A percentile compares a stretch with the other conserved stretches of the same genome.
These are phyloP conservation scores for Phaeophleospora eucalypticola DNA, from an alignment of 2,329 filamentous ascomycete species.

Conservation along the genomic window DNA sequence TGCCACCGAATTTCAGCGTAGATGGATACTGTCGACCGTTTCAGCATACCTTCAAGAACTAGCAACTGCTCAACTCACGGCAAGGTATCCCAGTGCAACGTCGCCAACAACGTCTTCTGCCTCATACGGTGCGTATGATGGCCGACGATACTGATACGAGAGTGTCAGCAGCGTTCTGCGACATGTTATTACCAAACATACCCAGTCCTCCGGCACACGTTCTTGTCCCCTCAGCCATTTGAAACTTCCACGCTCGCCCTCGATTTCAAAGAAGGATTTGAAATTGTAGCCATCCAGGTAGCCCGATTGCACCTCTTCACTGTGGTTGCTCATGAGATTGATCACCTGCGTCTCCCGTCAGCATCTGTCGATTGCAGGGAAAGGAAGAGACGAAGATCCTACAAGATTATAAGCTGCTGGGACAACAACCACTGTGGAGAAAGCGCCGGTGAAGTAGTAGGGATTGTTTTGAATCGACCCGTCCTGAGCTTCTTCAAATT, in stretches of 20 bases:
- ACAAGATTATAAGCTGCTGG: constrained; percentile 19
- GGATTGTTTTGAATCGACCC: constrained; percentile 19
- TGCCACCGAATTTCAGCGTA: constrained; percentile 31
- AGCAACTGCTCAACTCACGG: too few species aligned
- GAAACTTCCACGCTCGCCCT: constrained; percentile 20
- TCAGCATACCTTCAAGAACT: constrained; percentile 25
- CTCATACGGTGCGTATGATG: constrained; percentile 25
- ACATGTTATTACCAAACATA: too few species aligned
- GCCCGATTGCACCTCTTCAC: constrained; percentile 15
- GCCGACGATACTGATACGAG: constrained; percentile 24
- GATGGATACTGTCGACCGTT: constrained; percentile 14
- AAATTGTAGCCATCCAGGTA: constrained; percentile 21
- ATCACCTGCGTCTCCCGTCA: constrained; percentile 22
- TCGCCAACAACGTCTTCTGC: constrained; percentile 24
- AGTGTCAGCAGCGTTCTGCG: not conserved
- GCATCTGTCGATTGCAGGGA: too few species aligned
- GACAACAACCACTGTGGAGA: constrained; percentile 18
- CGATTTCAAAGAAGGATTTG: constrained; percentile 25
- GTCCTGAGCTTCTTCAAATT: constrained; percentile 11
- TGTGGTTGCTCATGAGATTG: constrained; percentile 22
- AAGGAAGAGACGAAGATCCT: constrained; percentile 24
- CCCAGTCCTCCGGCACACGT: constrained; percentile 39
- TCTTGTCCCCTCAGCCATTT: constrained; percentile 21
- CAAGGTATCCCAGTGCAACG: constrained; percentile 9
- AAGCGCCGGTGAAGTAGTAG: constrained; percentile 14